A percentile compares a stretch with the other conserved stretches of the same genome.
Conservation (phyloP, 2,329 filamentous ascomycete species). For the Fusarium albidum region DNA sequence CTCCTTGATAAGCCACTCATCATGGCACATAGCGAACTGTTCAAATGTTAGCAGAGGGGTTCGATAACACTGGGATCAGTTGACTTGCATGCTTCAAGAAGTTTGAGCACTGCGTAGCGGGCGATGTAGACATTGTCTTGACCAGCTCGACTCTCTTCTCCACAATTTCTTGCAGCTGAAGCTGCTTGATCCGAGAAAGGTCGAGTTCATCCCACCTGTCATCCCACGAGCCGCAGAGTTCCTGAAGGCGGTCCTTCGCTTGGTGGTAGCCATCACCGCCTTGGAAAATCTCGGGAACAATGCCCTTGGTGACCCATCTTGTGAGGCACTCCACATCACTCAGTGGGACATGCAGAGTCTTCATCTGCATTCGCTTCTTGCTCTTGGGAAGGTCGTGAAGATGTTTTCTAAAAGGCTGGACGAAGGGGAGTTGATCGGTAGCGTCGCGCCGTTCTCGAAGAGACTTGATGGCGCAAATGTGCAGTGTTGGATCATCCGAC, state of each 20-base stretch:
- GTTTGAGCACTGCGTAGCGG: slow-evolving; percentile 74
- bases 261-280: slow-evolving; percentile 56
- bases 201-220: slow-evolving; percentile 85
- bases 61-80: neutral
- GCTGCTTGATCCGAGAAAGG: slow-evolving; percentile 81
- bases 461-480: slow-evolving; percentile 80
- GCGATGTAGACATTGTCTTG: slow-evolving; percentile 67
- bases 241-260: slow-evolving; percentile 74
- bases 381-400: slow-evolving; percentile 73
- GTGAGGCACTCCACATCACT: slow-evolving; percentile 87
- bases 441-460: slow-evolving; percentile 74
- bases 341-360: slow-evolving; percentile 74
- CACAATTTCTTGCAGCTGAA: slow-evolving; percentile 81
- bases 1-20: slow-evolving; percentile 95
- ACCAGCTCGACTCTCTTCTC: slow-evolving; percentile 74
- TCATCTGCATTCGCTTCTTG: slow-evolving; percentile 72
- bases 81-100: slow-evolving; percentile 86
- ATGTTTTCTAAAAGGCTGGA: slow-evolving; percentile 73
- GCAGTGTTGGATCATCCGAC: slow-evolving; percentile 70
- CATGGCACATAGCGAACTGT: slow-evolving; percentile 93
- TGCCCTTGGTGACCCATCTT: slow-evolving; percentile 66
- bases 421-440: slow-evolving; percentile 86
- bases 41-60: slow-evolving; percentile 50
- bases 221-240: slow-evolving; percentile 78
- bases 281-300: slow-evolving; percentile 66